Conservation (phyloP, 169 alveolate genomes). For the Eimeria necatrix region DNA sequence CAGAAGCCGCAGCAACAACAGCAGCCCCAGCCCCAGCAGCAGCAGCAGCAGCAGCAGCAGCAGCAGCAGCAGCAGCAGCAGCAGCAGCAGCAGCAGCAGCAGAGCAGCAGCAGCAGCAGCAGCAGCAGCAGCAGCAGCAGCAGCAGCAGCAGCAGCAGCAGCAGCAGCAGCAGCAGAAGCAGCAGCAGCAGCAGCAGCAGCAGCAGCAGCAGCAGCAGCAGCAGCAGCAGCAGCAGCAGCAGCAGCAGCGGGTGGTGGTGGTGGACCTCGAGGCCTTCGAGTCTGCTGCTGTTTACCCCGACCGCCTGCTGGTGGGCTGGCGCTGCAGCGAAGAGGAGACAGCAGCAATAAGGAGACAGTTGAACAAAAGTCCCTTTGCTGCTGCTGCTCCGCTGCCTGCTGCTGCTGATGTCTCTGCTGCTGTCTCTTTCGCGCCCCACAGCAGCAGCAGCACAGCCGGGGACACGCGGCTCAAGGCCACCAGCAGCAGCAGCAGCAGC, state of each 20-base stretch:
- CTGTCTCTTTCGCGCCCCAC: neutral
- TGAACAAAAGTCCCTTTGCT: neutral
- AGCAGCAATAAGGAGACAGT: neutral
- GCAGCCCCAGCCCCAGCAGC: too few species aligned
- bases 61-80: slow-evolving; percentile 17
- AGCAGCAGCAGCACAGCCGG: slow-evolving; percentile 1
- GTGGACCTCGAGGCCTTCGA: slow-evolving; percentile 1
- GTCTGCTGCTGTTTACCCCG: neutral
- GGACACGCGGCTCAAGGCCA: neutral
- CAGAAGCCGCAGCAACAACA: too few species aligned
- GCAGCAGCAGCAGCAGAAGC: neutral
- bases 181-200: neutral
- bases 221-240: slow-evolving; percentile 21
- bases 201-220: neutral
- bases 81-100: slow-evolving; percentile 31
- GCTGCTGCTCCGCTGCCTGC: neutral
- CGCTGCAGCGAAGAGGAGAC: slow-evolving; percentile 26
- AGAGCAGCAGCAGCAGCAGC: slow-evolving; percentile 9
- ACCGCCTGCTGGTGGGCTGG: slow-evolving; percentile 40
- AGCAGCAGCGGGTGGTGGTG: slow-evolving; percentile 21
- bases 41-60: slow-evolving; percentile 25
- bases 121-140: slow-evolving; percentile 1
- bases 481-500: neutral
- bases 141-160: slow-evolving; percentile 16
- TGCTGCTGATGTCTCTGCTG: slow-evolving; percentile 12